Evolutionary conservation across 805 yeast genomes (phyloP), one percentile per base, ranked within the genome.

Genomic region (Pichia sporocuriosa): DNA sequence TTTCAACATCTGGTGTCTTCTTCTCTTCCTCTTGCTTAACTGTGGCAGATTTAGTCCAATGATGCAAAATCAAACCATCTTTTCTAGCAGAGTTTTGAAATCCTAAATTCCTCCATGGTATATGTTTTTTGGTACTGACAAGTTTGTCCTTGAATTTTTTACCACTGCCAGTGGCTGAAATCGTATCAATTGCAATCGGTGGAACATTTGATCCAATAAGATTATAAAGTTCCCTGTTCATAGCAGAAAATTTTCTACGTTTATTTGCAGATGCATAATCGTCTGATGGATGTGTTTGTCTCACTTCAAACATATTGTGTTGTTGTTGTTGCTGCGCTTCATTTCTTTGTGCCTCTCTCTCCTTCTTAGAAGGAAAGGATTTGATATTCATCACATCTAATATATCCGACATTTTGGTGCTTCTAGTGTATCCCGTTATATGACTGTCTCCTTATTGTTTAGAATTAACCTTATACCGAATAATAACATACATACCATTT

Each of bases 191-290:
- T n/a, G 72, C 73, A 7, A 73, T 75, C 0, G 97, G 89, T 1
- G 98, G 96, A 2, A 95, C 79, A 59, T 87, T 87, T 30, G 93
- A 89, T 5, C 99, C 98, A 31, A 93, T 67, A 40, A 94, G 70
- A 49, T 83, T 84, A 61, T 83, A 89, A 40, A 93, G 67, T 59
- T 93, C 98, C 51, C 97, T 73, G 48, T 85, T 89, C 77, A 90
- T 83, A 21, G 95, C 95, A 2, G 63, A 64, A 24, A 53, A 49
- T 41, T 61, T 66, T 42, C 62, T 64, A 52, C 59, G 62, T 47
- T 66, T 64, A 45, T 43, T 43, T 16, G 33, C 32, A 11, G 51
- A 43, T 5, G 51, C 51, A 40, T 39, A 48, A 20, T 53, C 56
- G 1, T 59, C 48, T 9, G 55, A 43, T 12, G 55, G 52, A 39